A percentile compares a stretch with the other conserved stretches of the same genome.
phyloP scores from a whole-genome alignment of 2,329 filamentous ascomycete genomes.

The Fusarium ambrosium region DNA sequence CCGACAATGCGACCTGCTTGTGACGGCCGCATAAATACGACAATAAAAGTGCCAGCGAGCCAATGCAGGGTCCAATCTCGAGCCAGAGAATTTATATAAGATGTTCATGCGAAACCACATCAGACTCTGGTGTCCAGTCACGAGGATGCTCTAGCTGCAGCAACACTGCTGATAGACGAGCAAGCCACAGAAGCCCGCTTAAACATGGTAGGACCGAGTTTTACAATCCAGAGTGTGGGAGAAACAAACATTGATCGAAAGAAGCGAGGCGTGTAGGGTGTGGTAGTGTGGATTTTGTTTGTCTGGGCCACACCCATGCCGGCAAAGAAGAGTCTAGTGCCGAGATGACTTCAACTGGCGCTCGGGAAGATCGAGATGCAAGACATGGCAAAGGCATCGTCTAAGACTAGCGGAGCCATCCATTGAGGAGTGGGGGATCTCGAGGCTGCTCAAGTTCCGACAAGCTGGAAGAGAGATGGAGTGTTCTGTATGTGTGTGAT shows the following conservation, averaged over 20 bases:
- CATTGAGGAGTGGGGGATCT: constrained; percentile 32
- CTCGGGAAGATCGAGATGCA: constrained; percentile 49
- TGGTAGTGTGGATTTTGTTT: constrained; percentile 24
- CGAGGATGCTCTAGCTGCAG: not conserved
- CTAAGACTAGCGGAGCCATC: constrained; percentile 35
- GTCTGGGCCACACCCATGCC: constrained; percentile 27
- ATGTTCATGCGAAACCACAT: not conserved
- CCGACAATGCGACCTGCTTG: constrained; percentile 21
- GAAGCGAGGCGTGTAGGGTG: constrained; percentile 1
- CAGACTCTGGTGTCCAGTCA: not conserved
- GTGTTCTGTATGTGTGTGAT: not conserved
- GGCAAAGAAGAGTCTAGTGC: constrained; percentile 41
- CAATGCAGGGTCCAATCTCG: constrained; percentile 28
- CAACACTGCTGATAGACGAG: not conserved
- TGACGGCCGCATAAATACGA: constrained; percentile 17
- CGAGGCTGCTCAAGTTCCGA: constrained; percentile 15
- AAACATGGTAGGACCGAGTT: not conserved
- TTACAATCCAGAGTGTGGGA: constrained; percentile 11
- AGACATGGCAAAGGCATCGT: constrained; percentile 42
- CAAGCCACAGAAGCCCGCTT: not conserved
- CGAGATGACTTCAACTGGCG: constrained; percentile 43
- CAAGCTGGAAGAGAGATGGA: constrained; percentile 6
- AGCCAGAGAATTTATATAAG: not conserved
- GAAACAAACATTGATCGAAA: constrained; percentile 30
- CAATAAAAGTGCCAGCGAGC: constrained; percentile 10